Evolutionary conservation across 495 filamentous ascomycete genomes (phyloP).

Genomic region (Penicillium ucsense): DNA sequence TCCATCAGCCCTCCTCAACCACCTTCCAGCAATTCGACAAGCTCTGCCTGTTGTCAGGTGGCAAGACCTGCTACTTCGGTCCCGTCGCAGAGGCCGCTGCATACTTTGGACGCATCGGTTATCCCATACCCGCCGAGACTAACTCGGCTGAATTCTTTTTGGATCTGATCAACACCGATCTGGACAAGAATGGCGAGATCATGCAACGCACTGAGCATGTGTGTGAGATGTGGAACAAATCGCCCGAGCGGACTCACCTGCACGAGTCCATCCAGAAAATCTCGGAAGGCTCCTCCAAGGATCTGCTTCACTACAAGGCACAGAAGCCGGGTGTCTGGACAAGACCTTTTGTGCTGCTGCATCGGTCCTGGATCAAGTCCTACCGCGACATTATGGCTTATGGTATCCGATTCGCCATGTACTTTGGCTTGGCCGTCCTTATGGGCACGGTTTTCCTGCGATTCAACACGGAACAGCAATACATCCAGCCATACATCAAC

Average conservation of each 20-base stretch:
- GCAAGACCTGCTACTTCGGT: slow-evolving; percentile 62
- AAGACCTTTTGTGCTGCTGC: slow-evolving; percentile 36
- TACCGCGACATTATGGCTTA: slow-evolving; percentile 76
- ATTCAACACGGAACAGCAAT: slow-evolving; percentile 48
- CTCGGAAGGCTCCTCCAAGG: slow-evolving; percentile 20
- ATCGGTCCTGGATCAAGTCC: slow-evolving; percentile 67
- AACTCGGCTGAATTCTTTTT: slow-evolving; percentile 74
- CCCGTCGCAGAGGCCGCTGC: slow-evolving; percentile 36
- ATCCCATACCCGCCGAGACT: slow-evolving; percentile 50
- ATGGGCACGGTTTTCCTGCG: slow-evolving; percentile 81
- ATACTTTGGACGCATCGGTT: slow-evolving; percentile 51
- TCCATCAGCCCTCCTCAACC: slow-evolving; percentile 70
- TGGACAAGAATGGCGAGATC: slow-evolving; percentile 32
- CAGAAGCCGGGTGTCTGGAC: not conserved
- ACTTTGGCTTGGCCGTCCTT: slow-evolving; percentile 71
- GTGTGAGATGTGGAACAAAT: slow-evolving; percentile 16
- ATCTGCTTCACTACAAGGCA: slow-evolving; percentile 14
- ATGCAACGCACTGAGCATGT: not conserved
- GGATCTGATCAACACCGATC: slow-evolving; percentile 66
- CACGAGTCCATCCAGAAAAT: slow-evolving; percentile 13
- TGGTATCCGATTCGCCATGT: slow-evolving; percentile 75
- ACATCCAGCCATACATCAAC: slow-evolving; percentile 71
- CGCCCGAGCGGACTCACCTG: slow-evolving; percentile 13
- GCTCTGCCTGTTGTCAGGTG: slow-evolving; percentile 59
- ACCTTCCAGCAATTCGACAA: slow-evolving; percentile 75